Evolutionary conservation across 78 protist genomes (phyloP), one percentile per base, ranked within the genome.

Genomic region (Dictyostelium firmibasis): DNA sequence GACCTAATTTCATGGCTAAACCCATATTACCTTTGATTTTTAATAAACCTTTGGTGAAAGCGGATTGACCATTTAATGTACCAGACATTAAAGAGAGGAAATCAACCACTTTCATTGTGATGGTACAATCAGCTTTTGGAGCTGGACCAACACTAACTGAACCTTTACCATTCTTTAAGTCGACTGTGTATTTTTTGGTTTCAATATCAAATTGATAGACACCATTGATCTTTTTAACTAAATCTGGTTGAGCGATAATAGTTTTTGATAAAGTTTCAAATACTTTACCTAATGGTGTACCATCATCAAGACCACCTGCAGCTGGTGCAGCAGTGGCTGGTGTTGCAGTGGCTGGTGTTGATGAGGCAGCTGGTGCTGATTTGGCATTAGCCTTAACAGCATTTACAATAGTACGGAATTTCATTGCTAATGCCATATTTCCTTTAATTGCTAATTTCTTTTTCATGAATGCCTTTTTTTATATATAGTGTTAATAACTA

Each of bases 361-460:
- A 20, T 36, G 92, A 47, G 18, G 74, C 14, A 23, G 81, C 85
- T 72, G 91, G 84, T 23, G 93, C 31, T 38, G 81, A 6, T 18
- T 38, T 16, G 1, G 47, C 7, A 29, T 60, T 43, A n/a, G 36
- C 70, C 50, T 78, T 81, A 11, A 88, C 62, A 29, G 84, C 84
- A 31, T 75, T 44, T 25, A 76, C 84, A 81, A 88, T 57, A 20
- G 25, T 10, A 25, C 35, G 38, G 85, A 92, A 92, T 74, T 92
- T 92, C 96, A 92, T 92, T 33, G 86, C 86, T 25, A 92, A 81
- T n/a, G 91, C 96, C 96, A 93, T 93, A 29, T 93, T 93, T 7
- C 96, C 96, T 67, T 78, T 60, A 35, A 93, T 67, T 25, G 77
- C 74, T 27, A 89, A 81, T 47, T 70, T 81, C 87, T 89, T 89